A percentile compares a stretch with the other conserved stretches of the same genome.
Conservation (phyloP, 2,329 filamentous ascomycete genomes). For the Scedosporium apiospermum region DNA sequence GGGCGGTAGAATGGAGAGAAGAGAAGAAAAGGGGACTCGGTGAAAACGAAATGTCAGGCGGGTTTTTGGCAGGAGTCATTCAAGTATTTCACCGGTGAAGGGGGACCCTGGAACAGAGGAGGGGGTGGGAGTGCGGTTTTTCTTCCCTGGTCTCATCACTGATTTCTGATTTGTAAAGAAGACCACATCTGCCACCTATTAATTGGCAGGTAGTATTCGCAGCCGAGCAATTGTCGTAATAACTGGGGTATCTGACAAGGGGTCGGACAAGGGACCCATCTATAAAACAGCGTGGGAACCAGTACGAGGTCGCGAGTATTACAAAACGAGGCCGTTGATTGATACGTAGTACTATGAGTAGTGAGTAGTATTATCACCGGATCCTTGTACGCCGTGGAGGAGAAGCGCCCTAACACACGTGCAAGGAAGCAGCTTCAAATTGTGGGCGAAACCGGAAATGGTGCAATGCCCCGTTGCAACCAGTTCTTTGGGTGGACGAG, state of each 20-base stretch:
- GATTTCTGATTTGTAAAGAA: neutral
- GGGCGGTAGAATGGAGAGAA: neutral
- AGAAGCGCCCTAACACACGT: too few relatives aligned
- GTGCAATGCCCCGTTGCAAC: too few relatives aligned
- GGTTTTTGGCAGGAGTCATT: neutral
- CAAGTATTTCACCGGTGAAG: neutral
- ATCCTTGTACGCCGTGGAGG: too few relatives aligned
- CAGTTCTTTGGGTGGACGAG: too few relatives aligned
- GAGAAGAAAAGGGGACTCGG: neutral
- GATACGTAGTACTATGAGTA: too few relatives aligned
- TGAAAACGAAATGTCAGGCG: neutral
- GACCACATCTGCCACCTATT: neutral
- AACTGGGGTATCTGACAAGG: neutral
- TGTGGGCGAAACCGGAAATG: too few relatives aligned
- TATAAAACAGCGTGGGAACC: neutral
- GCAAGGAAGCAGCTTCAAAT: too few relatives aligned
- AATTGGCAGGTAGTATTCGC: too few relatives aligned
- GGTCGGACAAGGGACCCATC: neutral
- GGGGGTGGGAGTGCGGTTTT: neutral
- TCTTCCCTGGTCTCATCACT: neutral
- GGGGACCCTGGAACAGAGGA: neutral
- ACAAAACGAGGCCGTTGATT: too few relatives aligned
- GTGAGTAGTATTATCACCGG: too few relatives aligned
- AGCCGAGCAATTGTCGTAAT: neutral
- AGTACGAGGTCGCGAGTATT: too few relatives aligned